phyloP scores from a whole-genome alignment of 2,329 filamentous ascomycete genomes.

The Fusarium pseudocircinatum region DNA sequence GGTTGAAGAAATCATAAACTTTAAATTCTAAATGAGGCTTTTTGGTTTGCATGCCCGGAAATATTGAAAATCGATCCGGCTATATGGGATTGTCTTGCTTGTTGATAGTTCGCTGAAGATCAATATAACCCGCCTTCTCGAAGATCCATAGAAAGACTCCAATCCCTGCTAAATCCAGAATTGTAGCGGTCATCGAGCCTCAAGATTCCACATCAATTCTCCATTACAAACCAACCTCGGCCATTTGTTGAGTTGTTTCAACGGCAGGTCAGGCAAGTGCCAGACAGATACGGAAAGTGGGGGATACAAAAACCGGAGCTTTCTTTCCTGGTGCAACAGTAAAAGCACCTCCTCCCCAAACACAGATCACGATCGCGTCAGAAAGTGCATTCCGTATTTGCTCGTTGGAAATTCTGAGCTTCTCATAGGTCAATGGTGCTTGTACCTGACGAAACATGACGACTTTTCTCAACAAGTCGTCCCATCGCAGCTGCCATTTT shows the following conservation, averaged over 20 bases:
- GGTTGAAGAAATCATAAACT: background rate
- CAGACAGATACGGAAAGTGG: background rate
- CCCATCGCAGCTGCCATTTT: background rate
- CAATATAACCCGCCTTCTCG: background rate
- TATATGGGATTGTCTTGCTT: slow-evolving; percentile 1
- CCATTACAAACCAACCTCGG: slow-evolving; percentile 4
- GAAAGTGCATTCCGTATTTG: background rate
- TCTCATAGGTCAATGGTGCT: background rate
- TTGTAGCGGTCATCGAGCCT: slow-evolving; percentile 18
- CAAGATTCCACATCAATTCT: slow-evolving; percentile 17
- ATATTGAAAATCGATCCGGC: slow-evolving; percentile 2
- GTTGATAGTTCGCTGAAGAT: background rate
- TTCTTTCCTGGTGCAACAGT: slow-evolving; percentile 6
- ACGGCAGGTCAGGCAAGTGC: background rate
- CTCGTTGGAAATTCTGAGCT: slow-evolving; percentile 5
- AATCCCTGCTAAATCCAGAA: background rate
- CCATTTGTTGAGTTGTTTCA: background rate
- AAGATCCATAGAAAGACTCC: background rate
- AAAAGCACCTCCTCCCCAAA: background rate
- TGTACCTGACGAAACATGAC: slow-evolving; percentile 21
- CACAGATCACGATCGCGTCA: slow-evolving; percentile 1
- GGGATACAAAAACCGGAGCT: slow-evolving; percentile 11
- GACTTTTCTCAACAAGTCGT: background rate
- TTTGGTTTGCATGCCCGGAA: background rate
- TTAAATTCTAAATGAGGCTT: background rate